Evolutionary conservation across 2,329 filamentous ascomycete species (phyloP).

Genomic region (Pleomassaria siparia): DNA sequence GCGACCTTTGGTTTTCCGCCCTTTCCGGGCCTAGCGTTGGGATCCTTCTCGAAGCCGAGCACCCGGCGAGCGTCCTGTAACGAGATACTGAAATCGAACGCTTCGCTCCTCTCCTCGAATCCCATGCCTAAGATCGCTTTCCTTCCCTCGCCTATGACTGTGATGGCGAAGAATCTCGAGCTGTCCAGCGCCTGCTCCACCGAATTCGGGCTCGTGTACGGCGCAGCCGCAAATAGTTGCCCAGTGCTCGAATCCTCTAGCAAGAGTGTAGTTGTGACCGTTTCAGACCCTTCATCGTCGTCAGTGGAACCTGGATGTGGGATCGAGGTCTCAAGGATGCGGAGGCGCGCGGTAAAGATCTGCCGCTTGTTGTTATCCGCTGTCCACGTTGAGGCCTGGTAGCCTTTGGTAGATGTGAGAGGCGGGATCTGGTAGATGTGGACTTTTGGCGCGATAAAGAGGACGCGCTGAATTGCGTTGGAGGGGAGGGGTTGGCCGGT

Average conservation of each 20-base stretch:
- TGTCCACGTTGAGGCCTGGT: constrained; percentile 78
- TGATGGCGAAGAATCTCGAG: constrained; percentile 80
- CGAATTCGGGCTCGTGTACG: constrained; percentile 65
- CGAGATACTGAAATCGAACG: constrained; percentile 81
- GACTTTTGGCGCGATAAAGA: constrained; percentile 73
- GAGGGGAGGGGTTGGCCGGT: constrained; percentile 68
- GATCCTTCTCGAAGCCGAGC: constrained; percentile 59
- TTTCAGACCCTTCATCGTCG: constrained; percentile 49
- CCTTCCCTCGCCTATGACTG: constrained; percentile 73
- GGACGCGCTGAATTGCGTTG: constrained; percentile 81
- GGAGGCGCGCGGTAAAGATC: constrained; percentile 83
- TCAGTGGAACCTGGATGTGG: constrained; percentile 25
- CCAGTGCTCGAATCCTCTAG: constrained; percentile 75
- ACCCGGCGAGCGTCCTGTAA: constrained; percentile 76
- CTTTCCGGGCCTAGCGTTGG: constrained; percentile 17
- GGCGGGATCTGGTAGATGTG: constrained; percentile 90
- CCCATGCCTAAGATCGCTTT: constrained; percentile 82
- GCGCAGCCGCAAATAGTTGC: constrained; percentile 79
- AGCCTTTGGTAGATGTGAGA: constrained; percentile 73
- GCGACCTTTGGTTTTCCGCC: constrained; percentile 36
- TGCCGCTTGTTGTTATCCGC: constrained; percentile 64
- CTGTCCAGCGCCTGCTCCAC: constrained; percentile 81
- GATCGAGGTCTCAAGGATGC: constrained; percentile 74
- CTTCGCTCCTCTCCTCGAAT: constrained; percentile 82
- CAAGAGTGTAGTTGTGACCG: constrained; percentile 72